Percentiles rank a stretch among this genome's conserved stretches.
These are phyloP conservation scores for Leccinum pellstonianum DNA, from an alignment of 768 basidiomycete species.

Conservation along the genomic window DNA sequence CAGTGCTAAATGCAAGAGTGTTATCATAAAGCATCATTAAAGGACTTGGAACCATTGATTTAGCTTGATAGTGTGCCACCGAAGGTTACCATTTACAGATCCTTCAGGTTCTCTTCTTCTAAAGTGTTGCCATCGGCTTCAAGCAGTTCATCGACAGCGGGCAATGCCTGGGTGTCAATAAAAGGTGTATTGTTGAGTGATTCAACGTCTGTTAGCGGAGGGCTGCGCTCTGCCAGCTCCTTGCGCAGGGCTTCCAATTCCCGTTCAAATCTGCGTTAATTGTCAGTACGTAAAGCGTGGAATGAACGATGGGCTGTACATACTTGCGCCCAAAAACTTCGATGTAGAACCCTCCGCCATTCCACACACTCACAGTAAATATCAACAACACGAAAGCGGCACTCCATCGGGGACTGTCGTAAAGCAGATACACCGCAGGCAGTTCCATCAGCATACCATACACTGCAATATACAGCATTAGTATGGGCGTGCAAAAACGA, in stretches of 20 bases:
- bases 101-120: conserved; percentile 28
- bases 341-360: conserved; percentile 93
- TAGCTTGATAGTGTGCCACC: neutral
- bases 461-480: conserved; percentile 41
- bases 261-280: conserved; percentile 71
- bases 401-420: conserved; percentile 78
- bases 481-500: neutral
- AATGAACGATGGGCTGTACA: conserved; percentile 33
- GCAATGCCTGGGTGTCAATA: conserved; percentile 24
- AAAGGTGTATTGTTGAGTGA: conserved; percentile 38
- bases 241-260: conserved; percentile 89
- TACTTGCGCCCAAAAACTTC: conserved; percentile 97
- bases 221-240: conserved; percentile 76
- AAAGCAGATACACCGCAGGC: conserved; percentile 80
- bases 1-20: conserved; percentile 4
- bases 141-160: conserved; percentile 19
- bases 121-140: conserved; percentile 10
- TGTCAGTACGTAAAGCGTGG: conserved; percentile 5
- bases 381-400: conserved; percentile 74
- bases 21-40: conserved; percentile 22
- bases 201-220: conserved; percentile 45
- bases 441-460: conserved; percentile 86
- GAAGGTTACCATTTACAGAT: conserved; percentile 21
- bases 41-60: conserved; percentile 6
- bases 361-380: conserved; percentile 90